Evolutionary conservation across 768 basidiomycete species (phyloP).

Genomic region (Termitomyces sp.): DNA sequence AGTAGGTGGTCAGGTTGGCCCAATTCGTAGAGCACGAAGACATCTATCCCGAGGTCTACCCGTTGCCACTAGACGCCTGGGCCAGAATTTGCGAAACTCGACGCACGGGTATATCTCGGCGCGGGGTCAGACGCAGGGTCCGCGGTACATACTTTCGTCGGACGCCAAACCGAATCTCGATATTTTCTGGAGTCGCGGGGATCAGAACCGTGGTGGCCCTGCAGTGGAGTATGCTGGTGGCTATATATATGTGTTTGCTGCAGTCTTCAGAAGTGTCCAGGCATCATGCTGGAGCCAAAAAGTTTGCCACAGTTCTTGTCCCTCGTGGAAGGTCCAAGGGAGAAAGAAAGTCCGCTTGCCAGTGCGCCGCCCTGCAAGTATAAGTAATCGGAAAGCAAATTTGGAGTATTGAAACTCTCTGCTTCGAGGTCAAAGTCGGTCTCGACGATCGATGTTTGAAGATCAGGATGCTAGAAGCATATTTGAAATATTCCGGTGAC

Average conservation of each 20-base stretch:
- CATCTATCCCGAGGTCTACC: neutral
- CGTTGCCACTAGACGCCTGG: no score
- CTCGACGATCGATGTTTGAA: no score
- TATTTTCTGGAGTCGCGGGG: neutral
- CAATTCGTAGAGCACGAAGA: neutral
- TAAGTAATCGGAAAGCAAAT: no score
- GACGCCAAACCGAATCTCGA: neutral
- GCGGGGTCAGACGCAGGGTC: neutral
- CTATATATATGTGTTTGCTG: neutral
- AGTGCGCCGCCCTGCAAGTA: neutral
- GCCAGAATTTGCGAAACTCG: neutral
- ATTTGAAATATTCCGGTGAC: no score
- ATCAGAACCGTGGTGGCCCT: neutral
- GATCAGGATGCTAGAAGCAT: no score
- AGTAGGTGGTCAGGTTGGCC: neutral
- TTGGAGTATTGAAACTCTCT: no score
- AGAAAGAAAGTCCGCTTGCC: neutral
- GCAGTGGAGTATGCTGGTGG: neutral
- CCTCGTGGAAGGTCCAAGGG: neutral
- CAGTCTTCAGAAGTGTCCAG: neutral
- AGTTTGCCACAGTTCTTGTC: neutral
- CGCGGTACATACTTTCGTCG: neutral
- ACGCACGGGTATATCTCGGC: slow-evolving; percentile 2
- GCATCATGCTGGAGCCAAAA: neutral
- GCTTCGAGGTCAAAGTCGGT: no score